Conservation (phyloP, 2,329 filamentous ascomycete genomes). For the Microsporum ferrugineum region DNA sequence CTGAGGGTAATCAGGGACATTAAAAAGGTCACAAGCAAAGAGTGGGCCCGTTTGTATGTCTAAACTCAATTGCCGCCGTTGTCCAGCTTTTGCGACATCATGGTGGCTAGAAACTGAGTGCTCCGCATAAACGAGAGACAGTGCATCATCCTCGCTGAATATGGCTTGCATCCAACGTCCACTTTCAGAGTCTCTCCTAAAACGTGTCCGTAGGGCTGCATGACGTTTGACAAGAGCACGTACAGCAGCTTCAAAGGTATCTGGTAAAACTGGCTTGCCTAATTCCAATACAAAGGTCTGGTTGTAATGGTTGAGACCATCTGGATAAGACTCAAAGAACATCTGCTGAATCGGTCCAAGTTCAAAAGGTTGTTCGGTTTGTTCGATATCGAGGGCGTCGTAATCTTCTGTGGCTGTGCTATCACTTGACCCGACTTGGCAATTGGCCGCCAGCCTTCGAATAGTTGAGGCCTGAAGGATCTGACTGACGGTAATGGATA, state of each 20-base stretch:
- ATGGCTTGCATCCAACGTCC: constrained; percentile 10
- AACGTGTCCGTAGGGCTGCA: not conserved
- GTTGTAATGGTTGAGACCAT: constrained; percentile 9
- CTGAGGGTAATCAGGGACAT: constrained; percentile 22
- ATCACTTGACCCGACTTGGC: not conserved
- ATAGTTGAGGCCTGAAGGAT: not conserved
- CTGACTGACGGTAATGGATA: not conserved
- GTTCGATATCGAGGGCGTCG: constrained; percentile 6
- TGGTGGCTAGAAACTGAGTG: constrained; percentile 19
- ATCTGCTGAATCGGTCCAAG: constrained; percentile 30
- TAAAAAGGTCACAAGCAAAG: constrained; percentile 34
- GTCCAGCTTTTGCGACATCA: constrained; percentile 8
- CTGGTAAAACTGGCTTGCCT: not conserved
- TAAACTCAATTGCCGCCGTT: constrained; percentile 28
- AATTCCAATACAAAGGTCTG: constrained; percentile 3
- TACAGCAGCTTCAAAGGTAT: not conserved
- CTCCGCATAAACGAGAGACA: constrained; percentile 14
- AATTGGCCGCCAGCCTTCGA: not conserved
- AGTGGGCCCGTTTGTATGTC: constrained; percentile 29
- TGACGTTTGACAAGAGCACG: not conserved
- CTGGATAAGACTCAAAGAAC: constrained; percentile 22
- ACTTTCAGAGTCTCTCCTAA: not conserved
- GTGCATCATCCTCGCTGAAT: constrained; percentile 13
- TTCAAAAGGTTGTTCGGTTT: constrained; percentile 21
- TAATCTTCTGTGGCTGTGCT: constrained; percentile 6